Base-by-base conservation (phyloP, 164 flowering plant genomes). In the Annona cherimola region DNA sequence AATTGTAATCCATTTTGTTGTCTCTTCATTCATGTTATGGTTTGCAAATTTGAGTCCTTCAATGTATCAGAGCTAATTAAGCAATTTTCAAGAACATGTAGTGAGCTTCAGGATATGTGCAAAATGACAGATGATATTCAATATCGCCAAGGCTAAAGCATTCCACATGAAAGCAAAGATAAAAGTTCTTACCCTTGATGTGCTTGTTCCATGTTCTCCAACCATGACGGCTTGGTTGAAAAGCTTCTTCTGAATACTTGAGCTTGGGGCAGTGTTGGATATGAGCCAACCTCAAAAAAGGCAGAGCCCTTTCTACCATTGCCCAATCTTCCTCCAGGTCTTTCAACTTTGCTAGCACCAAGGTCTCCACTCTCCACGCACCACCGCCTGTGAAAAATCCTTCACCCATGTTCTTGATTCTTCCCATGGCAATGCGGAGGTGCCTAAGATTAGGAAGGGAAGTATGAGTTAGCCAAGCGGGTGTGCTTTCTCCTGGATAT, bases 351-450 rank as follows among this genome's bases (percentile, higher is more conserved):
- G 8, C 60, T n/a, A 66, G n/a, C 20, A 1, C 40, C 60, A 68
- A 68, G 19, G 4, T 5, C 60, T 45, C 70, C 20, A 66, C n/a
- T 44, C 44, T 66, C 69, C 69, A 66, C 16, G 35, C 69, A 42
- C 11, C n/a, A 14, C 43, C 54, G 5, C 20, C 43, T n/a, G 5
- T 35, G 50, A 46, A 66, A 44, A 66, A 66, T 6, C 14, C 35
- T 3, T 2, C 35, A 3, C 39, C 9, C 50, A 66, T 42, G 3
- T 44, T 11, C 19, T 26, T 18, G 5, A 43, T 5, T 3, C 16
- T 42, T 42, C 68, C 46, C 1, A 20, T 6, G 18, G 1, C 4
- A n/a, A 66, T 66, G 3, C 3, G 1, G 6, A 66, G 55, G n/a
- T 18, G 44, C 35, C 18, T 8, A 3, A 66, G 42, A 66, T 42